Base-by-base conservation (phyloP, 1,284 basidiomycete genomes). In the Exobasidium cylindrosporum region DNA sequence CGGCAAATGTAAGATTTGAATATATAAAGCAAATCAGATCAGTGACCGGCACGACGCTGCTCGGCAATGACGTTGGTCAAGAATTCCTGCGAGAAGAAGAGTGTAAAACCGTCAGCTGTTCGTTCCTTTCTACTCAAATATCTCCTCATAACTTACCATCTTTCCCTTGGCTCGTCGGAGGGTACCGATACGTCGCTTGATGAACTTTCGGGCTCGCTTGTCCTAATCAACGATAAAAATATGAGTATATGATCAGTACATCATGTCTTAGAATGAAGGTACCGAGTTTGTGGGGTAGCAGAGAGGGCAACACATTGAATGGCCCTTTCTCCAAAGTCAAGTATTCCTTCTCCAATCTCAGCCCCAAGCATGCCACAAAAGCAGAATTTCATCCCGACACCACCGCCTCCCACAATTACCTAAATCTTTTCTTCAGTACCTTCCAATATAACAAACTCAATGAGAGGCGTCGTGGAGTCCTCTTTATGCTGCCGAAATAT, bases 171-270 rank as follows among this genome's bases (percentile, higher is more conserved):
- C 77, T 31, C 77, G 73, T 61, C 76, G 70, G 57, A 79, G 67
- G 23, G 77, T 79, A 26, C 77, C 77, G 31, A 79, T 61, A 44
- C 77, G 71, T 52, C 69, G 66, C 77, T 79, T 79, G 66, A 79
- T 72, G 66, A 79, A 78, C 69, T 78, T 78, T 58, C 77, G 73
- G 30, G 76, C 77, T 61, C 75, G 74, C 75, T 79, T 79, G 72
- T 79, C 73, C 71, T 73, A 61, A 4, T 24, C 13, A 26, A 23
- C 11, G 47, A 17, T 26, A 26, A 35, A 1, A 49, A 30, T 21
- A n/a, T n/a, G n/a, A n/a, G n/a, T n/a, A n/a, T n/a, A n/a, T n/a
- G n/a, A 23, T 60, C 31, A 59, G 40, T 45, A 30, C 4, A n/a
- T n/a, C n/a, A n/a, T n/a, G n/a, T n/a, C n/a, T n/a, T n/a, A n/a